Evolutionary conservation across 2,329 filamentous ascomycete genomes (phyloP).

Genomic region (Ophiostoma sp.): DNA sequence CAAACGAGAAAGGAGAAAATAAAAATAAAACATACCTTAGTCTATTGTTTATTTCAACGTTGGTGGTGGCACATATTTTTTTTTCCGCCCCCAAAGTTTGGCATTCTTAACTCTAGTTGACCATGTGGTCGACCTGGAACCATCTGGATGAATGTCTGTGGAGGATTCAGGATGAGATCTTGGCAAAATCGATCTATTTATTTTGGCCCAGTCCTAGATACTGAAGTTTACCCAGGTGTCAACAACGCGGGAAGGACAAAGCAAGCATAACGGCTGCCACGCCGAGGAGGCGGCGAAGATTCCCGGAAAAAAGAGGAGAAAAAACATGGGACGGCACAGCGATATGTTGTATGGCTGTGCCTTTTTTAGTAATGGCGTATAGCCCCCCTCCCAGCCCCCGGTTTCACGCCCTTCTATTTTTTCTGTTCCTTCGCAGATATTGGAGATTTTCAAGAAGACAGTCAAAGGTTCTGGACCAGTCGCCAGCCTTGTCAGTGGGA

Average conservation of each 20-base stretch:
- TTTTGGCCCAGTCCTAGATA: neutral
- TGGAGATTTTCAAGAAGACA: neutral
- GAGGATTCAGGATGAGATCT: constrained; percentile 17
- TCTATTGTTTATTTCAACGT: neutral
- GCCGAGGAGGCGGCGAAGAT: neutral
- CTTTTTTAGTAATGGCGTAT: neutral
- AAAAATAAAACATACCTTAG: neutral
- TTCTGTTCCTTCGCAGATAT: neutral
- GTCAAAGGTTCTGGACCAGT: neutral
- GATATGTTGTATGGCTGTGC: neutral
- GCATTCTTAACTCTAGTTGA: neutral
- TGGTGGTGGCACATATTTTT: neutral
- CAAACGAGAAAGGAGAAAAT: neutral
- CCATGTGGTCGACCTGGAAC: neutral
- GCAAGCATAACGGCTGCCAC: neutral
- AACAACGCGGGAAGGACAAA: neutral
- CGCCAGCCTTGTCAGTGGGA: neutral
- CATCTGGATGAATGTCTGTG: constrained; percentile 11
- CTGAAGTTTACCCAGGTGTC: neutral
- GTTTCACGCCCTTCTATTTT: neutral
- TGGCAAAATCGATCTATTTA: neutral
- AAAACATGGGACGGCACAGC: neutral
- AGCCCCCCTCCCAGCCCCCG: neutral
- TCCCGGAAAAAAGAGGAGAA: neutral
- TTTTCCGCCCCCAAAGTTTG: neutral